These are phyloP conservation scores for Pseudotsuga menziesii DNA, from an alignment of 75 land plant genomes.

Conservation along the genomic window DNA sequence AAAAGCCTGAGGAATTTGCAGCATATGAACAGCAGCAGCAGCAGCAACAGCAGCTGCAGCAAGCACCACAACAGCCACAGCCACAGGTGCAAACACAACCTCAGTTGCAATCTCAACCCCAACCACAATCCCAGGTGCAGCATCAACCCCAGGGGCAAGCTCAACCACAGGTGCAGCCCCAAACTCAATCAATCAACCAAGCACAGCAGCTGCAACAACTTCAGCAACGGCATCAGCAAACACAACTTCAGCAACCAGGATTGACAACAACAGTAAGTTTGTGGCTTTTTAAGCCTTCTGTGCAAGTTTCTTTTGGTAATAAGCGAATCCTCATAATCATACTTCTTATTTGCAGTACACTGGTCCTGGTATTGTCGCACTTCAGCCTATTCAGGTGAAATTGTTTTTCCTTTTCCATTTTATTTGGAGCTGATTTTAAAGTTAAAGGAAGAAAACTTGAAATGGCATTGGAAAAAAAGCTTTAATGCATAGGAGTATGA, in stretches of 20 bases:
- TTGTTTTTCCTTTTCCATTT: neutral
- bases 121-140: conserved; percentile 20
- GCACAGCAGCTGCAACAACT: conserved; percentile 24
- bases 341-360: conserved; percentile 35
- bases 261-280: conserved; percentile 31
- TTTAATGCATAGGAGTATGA: neutral
- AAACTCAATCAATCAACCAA: conserved; percentile 26
- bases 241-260: conserved; percentile 25
- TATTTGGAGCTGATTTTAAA: too few relatives aligned
- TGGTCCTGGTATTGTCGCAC: conserved; percentile 27
- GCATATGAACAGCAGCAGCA: conserved; percentile 47
- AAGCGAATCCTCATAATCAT: conserved; percentile 5
- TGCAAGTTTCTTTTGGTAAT: neutral
- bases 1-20: conserved; percentile 87
- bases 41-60: conserved; percentile 34
- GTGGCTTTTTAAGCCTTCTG: neutral
- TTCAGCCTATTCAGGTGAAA: conserved; percentile 51
- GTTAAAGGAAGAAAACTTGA: too few relatives aligned
- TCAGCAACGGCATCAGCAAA: conserved; percentile 22
- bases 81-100: conserved; percentile 19
- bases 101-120: conserved; percentile 5
- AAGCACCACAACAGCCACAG: conserved; percentile 37
- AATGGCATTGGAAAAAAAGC: neutral
- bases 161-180: conserved; percentile 34
- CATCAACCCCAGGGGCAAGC: conserved; percentile 23